Percentiles rank a stretch among this genome's conserved stretches.
These are phyloP conservation scores for Nitzschia palea DNA, from an alignment of 108 stramenopile genomes.

Conservation along the genomic window DNA sequence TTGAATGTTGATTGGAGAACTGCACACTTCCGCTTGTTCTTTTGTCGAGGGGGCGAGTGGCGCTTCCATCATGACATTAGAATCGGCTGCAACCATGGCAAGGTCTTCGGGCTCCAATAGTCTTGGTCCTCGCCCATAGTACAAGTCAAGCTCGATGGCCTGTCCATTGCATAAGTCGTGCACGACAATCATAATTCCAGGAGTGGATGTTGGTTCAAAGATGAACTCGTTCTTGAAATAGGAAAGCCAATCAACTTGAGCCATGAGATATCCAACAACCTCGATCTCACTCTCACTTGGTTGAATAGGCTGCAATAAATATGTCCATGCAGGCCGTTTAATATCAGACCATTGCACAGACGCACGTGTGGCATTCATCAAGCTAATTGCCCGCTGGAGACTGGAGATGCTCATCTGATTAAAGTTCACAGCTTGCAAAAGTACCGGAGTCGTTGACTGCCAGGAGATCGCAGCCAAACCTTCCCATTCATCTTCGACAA, in stretches of 20 bases:
- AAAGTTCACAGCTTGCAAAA: neutral
- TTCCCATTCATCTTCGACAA: neutral
- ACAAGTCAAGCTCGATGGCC: slow-evolving; percentile 5
- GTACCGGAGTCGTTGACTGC: slow-evolving; percentile 5
- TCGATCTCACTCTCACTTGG: neutral
- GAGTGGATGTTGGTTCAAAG: neutral
- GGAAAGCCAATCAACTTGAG: neutral
- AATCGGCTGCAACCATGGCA: neutral
- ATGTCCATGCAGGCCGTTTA: neutral
- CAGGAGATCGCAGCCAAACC: slow-evolving; percentile 1
- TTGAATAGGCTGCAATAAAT: neutral
- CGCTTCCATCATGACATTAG: neutral
- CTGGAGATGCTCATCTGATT: neutral
- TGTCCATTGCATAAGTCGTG: neutral
- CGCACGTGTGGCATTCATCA: neutral
- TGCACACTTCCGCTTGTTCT: neutral
- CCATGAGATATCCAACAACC: slow-evolving; percentile 2
- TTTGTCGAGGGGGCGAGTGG: neutral
- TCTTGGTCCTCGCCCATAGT: neutral
- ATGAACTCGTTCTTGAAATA: neutral
- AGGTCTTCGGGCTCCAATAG: neutral
- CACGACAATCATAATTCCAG: neutral
- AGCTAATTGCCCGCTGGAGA: neutral
- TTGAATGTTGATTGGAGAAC: neutral
- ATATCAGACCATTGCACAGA: neutral